Percentiles rank a stretch among this genome's conserved stretches.
phyloP scores from a whole-genome alignment of 768 basidiomycete genomes.

The Nidularia pulvinata region DNA sequence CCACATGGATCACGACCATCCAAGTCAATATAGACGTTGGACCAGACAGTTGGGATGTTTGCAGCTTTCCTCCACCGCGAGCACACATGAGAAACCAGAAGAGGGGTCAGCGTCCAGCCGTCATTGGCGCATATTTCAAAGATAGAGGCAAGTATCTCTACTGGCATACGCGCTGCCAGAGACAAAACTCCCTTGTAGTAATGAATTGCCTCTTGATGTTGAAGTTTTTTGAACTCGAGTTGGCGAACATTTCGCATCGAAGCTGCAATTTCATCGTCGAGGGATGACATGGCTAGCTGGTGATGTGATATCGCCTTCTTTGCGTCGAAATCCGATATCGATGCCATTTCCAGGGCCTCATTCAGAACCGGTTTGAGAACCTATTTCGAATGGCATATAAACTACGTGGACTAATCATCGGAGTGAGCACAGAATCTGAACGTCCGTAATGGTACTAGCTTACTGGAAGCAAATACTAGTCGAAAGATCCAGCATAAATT shows the following conservation, averaged over 20 bases:
- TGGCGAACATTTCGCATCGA: slow-evolving; percentile 35
- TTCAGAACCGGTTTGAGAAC: too few species aligned
- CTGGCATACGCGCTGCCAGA: slow-evolving; percentile 54
- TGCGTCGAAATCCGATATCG: not conserved
- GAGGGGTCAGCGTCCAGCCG: slow-evolving; percentile 54
- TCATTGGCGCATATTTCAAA: slow-evolving; percentile 49
- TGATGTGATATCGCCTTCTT: slow-evolving; percentile 20
- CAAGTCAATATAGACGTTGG: slow-evolving; percentile 49
- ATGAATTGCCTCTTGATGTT: slow-evolving; percentile 40
- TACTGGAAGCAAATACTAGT: too few species aligned
- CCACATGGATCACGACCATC: slow-evolving; percentile 37
- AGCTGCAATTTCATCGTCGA: slow-evolving; percentile 43
- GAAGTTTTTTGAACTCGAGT: slow-evolving; percentile 38
- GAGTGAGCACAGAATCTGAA: too few species aligned
- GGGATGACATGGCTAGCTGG: slow-evolving; percentile 32
- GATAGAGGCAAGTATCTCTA: slow-evolving; percentile 52
- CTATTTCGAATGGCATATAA: too few species aligned
- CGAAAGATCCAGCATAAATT: too few species aligned
- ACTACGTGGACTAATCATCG: too few species aligned
- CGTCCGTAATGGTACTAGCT: too few species aligned
- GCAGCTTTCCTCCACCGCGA: slow-evolving; percentile 57
- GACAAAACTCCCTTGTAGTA: slow-evolving; percentile 46
- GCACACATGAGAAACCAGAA: slow-evolving; percentile 59
- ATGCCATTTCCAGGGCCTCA: too few species aligned
- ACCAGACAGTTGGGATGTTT: slow-evolving; percentile 54